phyloP scores from a whole-genome alignment of 164 flowering plant species.

The Liriodendron chinense region DNA sequence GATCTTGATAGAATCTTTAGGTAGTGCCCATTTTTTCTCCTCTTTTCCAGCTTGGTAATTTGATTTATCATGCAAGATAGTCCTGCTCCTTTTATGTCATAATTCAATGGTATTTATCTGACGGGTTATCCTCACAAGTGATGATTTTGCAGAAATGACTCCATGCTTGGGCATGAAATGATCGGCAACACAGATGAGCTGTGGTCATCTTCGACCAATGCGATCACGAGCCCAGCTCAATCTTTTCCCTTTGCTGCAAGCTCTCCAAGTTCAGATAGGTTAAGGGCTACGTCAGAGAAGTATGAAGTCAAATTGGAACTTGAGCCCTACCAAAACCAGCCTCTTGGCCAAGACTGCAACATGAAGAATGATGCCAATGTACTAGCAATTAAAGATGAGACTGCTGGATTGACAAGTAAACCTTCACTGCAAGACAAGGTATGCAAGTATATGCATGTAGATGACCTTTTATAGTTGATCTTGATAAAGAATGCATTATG shows the following conservation, averaged over 20 bases:
- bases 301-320: constrained; percentile 20
- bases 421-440: constrained; percentile 22
- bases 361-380: constrained; percentile 19
- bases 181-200: constrained; percentile 51
- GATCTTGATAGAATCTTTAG: constrained; percentile 85
- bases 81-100: background rate
- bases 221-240: constrained; percentile 43
- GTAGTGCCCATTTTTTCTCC: constrained; percentile 27
- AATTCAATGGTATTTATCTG: constrained; percentile 31
- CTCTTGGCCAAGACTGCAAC: constrained; percentile 20
- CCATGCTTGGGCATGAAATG: constrained; percentile 55
- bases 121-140: constrained; percentile 19
- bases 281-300: constrained; percentile 28
- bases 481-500: background rate
- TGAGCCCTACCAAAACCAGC: constrained; percentile 22
- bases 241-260: constrained; percentile 29
- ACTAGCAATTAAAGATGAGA: constrained; percentile 16
- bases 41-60: background rate
- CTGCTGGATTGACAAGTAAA: constrained; percentile 7
- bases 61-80: background rate
- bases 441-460: background rate
- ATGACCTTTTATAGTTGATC: background rate
- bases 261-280: constrained; percentile 33
- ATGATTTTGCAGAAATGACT: constrained; percentile 61
- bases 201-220: constrained; percentile 48